Conservation (phyloP, 768 basidiomycete genomes). For the Rhodotorula sphaerocarpa region DNA sequence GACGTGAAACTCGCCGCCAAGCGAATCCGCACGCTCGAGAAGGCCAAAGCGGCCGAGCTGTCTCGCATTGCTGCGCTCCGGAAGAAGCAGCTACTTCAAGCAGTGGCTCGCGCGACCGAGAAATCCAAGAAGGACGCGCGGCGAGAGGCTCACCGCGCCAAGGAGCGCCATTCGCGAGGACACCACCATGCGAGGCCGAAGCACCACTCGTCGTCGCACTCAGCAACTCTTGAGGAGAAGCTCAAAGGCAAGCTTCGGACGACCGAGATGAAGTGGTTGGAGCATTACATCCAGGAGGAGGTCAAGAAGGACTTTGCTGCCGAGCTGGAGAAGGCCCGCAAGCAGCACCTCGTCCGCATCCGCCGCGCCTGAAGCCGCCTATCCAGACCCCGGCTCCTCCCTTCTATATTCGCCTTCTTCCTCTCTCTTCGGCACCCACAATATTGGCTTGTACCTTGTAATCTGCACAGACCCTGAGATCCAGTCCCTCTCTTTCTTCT, state of each 20-base stretch:
- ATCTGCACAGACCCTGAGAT: too few relatives aligned
- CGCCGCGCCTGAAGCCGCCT: too few relatives aligned
- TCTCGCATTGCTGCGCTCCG: not conserved
- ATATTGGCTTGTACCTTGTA: too few relatives aligned
- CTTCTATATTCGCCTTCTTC: not conserved
- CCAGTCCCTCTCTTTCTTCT: too few relatives aligned
- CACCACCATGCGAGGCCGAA: too few relatives aligned
- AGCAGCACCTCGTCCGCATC: not conserved
- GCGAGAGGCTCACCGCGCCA: not conserved
- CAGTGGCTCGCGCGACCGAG: not conserved
- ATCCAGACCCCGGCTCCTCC: not conserved
- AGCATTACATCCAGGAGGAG: conserved; percentile 2
- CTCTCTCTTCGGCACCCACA: too few relatives aligned
- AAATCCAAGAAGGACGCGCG: not conserved
- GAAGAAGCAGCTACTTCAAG: not conserved
- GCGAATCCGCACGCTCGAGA: not conserved
- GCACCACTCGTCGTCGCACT: too few relatives aligned
- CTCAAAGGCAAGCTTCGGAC: not conserved
- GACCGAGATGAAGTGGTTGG: not conserved
- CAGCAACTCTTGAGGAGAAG: not conserved
- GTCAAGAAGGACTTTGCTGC: conserved; percentile 1
- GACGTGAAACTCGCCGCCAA: not conserved
- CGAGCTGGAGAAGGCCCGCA: not conserved
- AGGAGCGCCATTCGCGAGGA: too few relatives aligned
- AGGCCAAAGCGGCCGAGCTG: not conserved